Evolutionary conservation across 129 eudicot species (phyloP).

Genomic region (Saussurea involucrata): DNA sequence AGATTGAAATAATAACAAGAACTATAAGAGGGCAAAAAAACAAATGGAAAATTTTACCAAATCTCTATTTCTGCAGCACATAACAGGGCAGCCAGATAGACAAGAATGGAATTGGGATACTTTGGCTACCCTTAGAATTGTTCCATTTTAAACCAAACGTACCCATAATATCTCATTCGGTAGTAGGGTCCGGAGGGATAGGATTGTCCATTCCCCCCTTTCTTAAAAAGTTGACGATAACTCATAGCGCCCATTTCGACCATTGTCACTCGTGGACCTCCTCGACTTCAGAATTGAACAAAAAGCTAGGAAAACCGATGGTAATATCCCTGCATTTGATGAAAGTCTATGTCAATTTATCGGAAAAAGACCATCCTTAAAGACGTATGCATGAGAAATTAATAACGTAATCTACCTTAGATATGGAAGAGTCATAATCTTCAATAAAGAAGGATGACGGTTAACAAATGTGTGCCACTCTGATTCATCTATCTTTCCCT

Average conservation of each 20-base stretch:
- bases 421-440: constrained; percentile 84
- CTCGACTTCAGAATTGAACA: constrained; percentile 78
- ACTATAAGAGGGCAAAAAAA: neutral
- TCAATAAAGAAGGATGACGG: constrained; percentile 70
- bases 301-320: constrained; percentile 75
- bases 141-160: neutral
- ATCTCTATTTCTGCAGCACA: neutral
- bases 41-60: neutral
- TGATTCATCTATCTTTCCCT: constrained; percentile 61
- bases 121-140: neutral
- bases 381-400: neutral
- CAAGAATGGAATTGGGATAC: neutral
- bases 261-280: constrained; percentile 46
- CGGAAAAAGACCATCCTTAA: neutral
- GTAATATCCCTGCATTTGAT: constrained; percentile 71
- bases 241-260: neutral
- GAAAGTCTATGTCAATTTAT: neutral
- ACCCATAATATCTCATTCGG: neutral
- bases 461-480: constrained; percentile 75
- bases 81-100: neutral
- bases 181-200: neutral
- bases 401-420: constrained; percentile 40
- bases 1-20: neutral
- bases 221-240: neutral
- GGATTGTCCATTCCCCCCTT: neutral